Conservation (phyloP, 768 basidiomycete genomes). For the Tulasnella sp. region DNA sequence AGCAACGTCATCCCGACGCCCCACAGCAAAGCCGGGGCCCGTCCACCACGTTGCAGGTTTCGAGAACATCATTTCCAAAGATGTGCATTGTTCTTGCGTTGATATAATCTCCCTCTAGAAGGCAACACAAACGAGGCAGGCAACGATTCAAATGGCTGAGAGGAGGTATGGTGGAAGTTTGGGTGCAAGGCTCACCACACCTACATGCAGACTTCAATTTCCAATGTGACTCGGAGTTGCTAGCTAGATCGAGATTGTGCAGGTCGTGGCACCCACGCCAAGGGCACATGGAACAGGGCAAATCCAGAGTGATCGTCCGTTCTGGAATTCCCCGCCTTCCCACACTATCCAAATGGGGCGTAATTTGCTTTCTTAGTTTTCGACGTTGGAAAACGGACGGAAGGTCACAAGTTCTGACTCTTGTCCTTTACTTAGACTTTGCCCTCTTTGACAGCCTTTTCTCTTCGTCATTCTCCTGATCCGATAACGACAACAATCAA, state of each 20-base stretch:
- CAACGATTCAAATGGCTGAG: no score
- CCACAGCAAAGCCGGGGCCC: not conserved
- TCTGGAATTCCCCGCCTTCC: not conserved
- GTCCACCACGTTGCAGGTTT: not conserved
- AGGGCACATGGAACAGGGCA: not conserved
- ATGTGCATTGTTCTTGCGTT: no score
- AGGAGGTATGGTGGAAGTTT: no score
- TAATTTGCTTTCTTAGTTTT: not conserved
- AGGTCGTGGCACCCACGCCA: not conserved
- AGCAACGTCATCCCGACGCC: not conserved
- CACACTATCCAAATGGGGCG: not conserved
- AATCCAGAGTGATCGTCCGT: not conserved
- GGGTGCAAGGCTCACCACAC: no score
- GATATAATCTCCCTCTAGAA: no score
- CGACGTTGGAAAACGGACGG: not conserved
- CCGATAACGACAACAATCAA: not conserved
- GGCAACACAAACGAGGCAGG: no score
- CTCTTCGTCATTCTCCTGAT: not conserved
- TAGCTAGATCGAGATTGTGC: not conserved
- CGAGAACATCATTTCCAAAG: not conserved
- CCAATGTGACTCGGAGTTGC: no score
- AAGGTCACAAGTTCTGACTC: not conserved
- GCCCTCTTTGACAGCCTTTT: not conserved
- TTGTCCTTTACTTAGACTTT: not conserved
- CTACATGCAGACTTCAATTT: no score